Base-by-base conservation (phyloP, 352 stramenopile genomes). In the Phytophthora agathidicida region DNA sequence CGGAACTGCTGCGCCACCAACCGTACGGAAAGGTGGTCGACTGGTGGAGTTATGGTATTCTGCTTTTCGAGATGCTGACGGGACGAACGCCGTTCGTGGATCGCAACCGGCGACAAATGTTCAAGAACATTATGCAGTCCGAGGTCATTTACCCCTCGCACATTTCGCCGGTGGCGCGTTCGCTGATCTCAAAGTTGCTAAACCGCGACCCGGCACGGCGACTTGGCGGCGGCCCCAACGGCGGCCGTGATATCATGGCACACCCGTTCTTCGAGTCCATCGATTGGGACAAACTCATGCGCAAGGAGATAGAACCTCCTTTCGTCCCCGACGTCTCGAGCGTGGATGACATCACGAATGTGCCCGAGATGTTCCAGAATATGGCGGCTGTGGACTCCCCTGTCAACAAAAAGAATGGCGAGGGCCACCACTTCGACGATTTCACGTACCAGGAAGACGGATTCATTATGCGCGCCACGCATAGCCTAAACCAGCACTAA, bases 181-280 rank as follows among this genome's bases (percentile, higher is more conserved):
- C 81, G 28, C 45, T 94, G 14, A 96, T 96, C 62, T 88, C 83
- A 5, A 93, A 92, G 66, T 63, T 99, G 43, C 69, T 99, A 30
- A 94, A 97, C 45, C 98, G 98, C 53, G 89, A 99, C 53, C 93
- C 96, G 22, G 76, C 82, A 24, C 87, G 88, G 48, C 85, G 97
- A 39, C 83, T 99, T 17, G 97, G 97, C n/a, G 80, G 83, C 1
- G 88, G 88, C 0, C 80, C 85, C 5, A 92, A 90, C 26, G 87
- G 87, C n/a, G 87, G 87, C 0, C 76, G 78, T 10, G 86, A 96
- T 42, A 96, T 96, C 42, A 96, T 96, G 87, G 84, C 83, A 13
- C 86, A 96, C 43, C 82, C 83, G 38, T 96, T 96, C 46, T 96
- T 85, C 55, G 82, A 91, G 55, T 16, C 71, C 0, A 94, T 96